Percentiles rank a stretch among this genome's conserved stretches.
phyloP scores from a whole-genome alignment of 225 moss, liverwort and hornwort genomes.

The Rhytidiadelphus loreus region DNA sequence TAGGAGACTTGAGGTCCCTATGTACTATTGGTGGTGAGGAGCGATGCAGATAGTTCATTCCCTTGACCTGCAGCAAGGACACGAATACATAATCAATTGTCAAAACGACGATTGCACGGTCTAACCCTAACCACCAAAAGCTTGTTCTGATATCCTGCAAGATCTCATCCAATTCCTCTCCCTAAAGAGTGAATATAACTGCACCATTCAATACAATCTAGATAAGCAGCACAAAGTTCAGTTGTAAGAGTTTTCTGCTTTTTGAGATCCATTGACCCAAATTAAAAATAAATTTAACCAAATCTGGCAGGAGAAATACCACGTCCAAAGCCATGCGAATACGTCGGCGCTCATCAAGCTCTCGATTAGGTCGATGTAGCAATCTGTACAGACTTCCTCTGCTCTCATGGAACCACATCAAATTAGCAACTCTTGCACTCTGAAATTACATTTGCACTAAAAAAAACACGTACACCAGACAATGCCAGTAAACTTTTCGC shows the following conservation, averaged over 20 bases:
- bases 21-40: slow-evolving; percentile 91
- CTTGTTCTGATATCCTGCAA: background rate
- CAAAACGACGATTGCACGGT: background rate
- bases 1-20: slow-evolving; percentile 94
- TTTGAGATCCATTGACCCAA: background rate
- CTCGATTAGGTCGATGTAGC: slow-evolving; percentile 91
- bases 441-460: background rate
- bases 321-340: slow-evolving; percentile 96
- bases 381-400: slow-evolving; percentile 95
- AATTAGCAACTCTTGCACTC: background rate
- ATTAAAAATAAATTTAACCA: background rate
- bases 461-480: background rate
- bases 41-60: slow-evolving; percentile 98
- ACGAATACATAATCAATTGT: background rate
- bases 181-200: background rate
- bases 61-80: slow-evolving; percentile 57
- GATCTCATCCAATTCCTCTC: background rate
- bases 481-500: background rate
- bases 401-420: background rate
- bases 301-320: slow-evolving; percentile 18
- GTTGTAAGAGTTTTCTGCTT: background rate
- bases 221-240: background rate
- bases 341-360: slow-evolving; percentile 92
- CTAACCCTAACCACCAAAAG: background rate
- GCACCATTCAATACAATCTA: background rate